Conservation (phyloP, 2,329 filamentous ascomycete genomes). For the Pseudogymnoascus sp. region DNA sequence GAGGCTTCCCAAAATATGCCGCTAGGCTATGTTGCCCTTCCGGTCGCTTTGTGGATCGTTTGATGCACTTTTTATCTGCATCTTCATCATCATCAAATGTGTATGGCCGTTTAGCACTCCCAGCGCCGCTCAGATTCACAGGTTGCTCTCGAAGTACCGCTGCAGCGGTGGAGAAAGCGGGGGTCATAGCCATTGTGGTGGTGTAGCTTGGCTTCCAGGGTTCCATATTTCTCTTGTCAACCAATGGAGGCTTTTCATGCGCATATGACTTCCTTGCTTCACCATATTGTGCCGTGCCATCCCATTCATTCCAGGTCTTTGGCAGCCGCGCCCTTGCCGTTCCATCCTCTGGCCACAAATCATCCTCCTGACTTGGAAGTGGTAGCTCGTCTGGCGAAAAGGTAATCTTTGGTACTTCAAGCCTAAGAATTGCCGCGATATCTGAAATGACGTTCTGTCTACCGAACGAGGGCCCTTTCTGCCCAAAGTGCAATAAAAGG, state of each 20-base stretch:
- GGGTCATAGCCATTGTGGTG: conserved; percentile 1
- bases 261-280: background rate
- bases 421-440: conserved; percentile 67
- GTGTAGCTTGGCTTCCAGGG: conserved; percentile 1
- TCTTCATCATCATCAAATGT: background rate
- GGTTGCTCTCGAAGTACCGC: background rate
- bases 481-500: conserved; percentile 46
- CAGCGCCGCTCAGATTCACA: background rate
- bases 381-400: conserved; percentile 27
- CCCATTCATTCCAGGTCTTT: background rate
- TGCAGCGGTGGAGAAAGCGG: background rate
- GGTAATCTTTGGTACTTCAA: conserved; percentile 39
- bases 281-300: background rate
- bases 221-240: background rate
- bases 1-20: background rate
- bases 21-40: conserved; percentile 5
- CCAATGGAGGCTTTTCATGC: background rate
- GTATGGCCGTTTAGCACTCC: background rate
- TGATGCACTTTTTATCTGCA: background rate
- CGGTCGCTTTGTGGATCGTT: background rate
- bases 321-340: conserved; percentile 30
- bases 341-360: conserved; percentile 60
- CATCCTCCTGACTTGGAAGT: conserved; percentile 57
- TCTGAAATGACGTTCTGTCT: conserved; percentile 53
- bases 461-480: conserved; percentile 60